Conservation (phyloP, 352 stramenopile genomes). For the Pythium guiyangense region DNA sequence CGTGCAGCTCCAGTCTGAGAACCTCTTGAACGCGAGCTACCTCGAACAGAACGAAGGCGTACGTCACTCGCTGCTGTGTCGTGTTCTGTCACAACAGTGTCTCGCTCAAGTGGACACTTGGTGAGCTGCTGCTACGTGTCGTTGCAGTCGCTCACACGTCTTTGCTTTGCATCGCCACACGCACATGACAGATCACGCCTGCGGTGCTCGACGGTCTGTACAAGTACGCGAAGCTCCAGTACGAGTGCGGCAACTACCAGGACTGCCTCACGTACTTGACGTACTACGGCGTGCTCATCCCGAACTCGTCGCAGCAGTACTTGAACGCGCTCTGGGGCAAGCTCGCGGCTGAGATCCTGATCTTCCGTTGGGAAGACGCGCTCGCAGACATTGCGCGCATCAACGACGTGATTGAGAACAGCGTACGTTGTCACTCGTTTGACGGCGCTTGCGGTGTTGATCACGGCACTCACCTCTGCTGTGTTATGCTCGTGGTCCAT, state of each 20-base stretch:
- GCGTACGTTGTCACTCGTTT: conserved; percentile 43
- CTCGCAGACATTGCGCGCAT: conserved; percentile 92
- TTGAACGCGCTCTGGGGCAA: conserved; percentile 95
- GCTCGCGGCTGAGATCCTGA: conserved; percentile 94
- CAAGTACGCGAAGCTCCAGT: conserved; percentile 96
- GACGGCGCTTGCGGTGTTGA: background rate
- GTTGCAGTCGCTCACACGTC: background rate
- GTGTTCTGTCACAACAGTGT: background rate
- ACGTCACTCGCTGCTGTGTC: conserved; percentile 11
- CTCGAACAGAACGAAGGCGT: conserved; percentile 81
- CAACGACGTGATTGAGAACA: conserved; percentile 92
- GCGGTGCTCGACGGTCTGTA: conserved; percentile 90
- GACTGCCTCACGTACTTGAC: conserved; percentile 87
- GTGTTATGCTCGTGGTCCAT: conserved; percentile 1
- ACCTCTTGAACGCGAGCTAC: conserved; percentile 72
- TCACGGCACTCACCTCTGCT: background rate
- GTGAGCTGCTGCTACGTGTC: too few relatives aligned
- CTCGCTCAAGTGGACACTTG: background rate
- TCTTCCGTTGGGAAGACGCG: conserved; percentile 95
- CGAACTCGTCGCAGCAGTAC: conserved; percentile 83
- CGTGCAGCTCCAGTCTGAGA: conserved; percentile 80
- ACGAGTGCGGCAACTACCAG: conserved; percentile 96
- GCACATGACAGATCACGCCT: conserved; percentile 62
- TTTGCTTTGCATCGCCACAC: background rate
- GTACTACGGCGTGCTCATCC: conserved; percentile 87